Evolutionary conservation across 2,329 filamentous ascomycete species (phyloP).

Genomic region (Ascochyta fabae): DNA sequence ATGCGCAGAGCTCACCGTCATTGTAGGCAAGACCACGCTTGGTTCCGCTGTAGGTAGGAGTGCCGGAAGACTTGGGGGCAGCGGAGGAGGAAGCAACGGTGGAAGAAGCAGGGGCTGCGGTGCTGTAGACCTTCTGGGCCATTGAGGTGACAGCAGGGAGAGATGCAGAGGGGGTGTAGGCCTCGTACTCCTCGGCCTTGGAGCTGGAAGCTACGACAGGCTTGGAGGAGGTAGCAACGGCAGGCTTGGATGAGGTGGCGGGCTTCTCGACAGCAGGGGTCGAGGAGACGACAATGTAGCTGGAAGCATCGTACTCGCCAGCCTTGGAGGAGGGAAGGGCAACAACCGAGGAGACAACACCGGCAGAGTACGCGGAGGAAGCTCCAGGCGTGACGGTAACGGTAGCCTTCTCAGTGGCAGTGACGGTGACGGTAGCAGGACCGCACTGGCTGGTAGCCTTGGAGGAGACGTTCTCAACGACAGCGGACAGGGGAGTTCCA

Average conservation of each 20-base stretch:
- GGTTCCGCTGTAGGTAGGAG: constrained; percentile 42
- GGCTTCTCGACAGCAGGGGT: constrained; percentile 19
- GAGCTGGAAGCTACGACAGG: constrained; percentile 18
- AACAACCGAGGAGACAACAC: constrained; percentile 24
- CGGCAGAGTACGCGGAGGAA: constrained; percentile 13
- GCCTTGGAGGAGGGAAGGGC: constrained; percentile 17
- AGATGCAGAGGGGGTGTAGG: constrained; percentile 14
- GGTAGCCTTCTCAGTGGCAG: constrained; percentile 51
- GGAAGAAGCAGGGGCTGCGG: constrained; percentile 8
- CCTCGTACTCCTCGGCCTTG: constrained; percentile 24
- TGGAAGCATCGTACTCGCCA: constrained; percentile 18
- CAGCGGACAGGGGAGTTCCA: constrained; percentile 28
- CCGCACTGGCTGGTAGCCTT: constrained; percentile 32
- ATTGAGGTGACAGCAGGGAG: constrained; percentile 13
- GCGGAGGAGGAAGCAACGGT: constrained; percentile 23
- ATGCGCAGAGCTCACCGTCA: constrained; percentile 58
- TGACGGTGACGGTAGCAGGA: constrained; percentile 45
- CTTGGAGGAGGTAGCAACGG: constrained; percentile 20
- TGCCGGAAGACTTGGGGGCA: constrained; percentile 27
- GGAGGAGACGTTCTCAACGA: constrained; percentile 30
- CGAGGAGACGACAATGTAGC: constrained; percentile 17
- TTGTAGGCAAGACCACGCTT: constrained; percentile 77
- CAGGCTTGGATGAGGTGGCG: constrained; percentile 14
- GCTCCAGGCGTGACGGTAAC: constrained; percentile 47
- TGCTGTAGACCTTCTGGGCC: constrained; percentile 16